Conservation (phyloP, 2,329 filamentous ascomycete species). For the Fusarium coicis region DNA sequence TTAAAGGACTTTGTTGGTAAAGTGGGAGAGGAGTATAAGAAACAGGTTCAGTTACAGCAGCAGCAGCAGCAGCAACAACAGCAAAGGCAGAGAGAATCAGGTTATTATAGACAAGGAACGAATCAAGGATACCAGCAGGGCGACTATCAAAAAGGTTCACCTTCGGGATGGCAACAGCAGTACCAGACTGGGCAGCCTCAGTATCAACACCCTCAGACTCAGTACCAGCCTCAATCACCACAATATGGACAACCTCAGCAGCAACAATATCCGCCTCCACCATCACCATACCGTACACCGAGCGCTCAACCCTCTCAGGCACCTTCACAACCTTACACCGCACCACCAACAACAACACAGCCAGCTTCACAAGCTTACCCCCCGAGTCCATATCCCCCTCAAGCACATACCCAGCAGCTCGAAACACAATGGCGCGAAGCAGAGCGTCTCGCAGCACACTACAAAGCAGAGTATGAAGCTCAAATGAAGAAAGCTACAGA, state of each 20-base stretch:
- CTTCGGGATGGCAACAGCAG: constrained; percentile 14
- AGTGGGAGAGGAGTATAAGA: constrained; percentile 38
- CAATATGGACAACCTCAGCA: constrained; percentile 7
- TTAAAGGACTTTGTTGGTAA: constrained; percentile 38
- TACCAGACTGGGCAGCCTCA: neutral
- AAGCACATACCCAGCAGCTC: constrained; percentile 16
- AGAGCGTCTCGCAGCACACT: constrained; percentile 37
- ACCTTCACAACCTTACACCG: neutral
- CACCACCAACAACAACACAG: neutral
- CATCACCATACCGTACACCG: neutral
- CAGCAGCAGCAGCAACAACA: constrained; percentile 24
- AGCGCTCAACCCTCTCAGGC: neutral
- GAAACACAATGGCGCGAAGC: constrained; percentile 35
- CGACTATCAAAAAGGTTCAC: neutral
- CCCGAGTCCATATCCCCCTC: neutral
- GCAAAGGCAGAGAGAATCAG: neutral
- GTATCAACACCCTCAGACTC: constrained; percentile 11
- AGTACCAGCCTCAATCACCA: constrained; percentile 1
- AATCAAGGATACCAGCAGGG: constrained; percentile 4
- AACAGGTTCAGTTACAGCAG: constrained; percentile 21
- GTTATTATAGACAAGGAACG: constrained; percentile 1
- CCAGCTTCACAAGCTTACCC: neutral
- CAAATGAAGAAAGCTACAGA: constrained; percentile 17
- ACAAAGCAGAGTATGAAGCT: constrained; percentile 29
- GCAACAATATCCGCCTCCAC: constrained; percentile 9